Percentiles rank a stretch among this genome's conserved stretches.
Evolutionary conservation across 1,139 yeast genomes (phyloP).

Genomic region (Yamadazyma mexicana): DNA sequence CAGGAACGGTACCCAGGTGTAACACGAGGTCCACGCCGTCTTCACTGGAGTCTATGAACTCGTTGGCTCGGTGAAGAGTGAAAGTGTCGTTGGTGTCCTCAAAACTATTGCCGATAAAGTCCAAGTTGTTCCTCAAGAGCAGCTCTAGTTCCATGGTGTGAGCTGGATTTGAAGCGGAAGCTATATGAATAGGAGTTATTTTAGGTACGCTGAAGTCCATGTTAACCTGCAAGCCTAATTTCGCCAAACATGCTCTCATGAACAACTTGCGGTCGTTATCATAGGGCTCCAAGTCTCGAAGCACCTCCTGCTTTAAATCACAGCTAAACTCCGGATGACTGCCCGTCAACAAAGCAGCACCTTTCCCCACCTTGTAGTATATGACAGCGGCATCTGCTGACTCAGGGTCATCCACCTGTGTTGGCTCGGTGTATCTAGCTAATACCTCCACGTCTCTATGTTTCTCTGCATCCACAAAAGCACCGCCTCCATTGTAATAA

Average conservation of each 20-base stretch:
- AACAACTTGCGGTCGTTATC: slow-evolving; percentile 57
- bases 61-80: slow-evolving; percentile 32
- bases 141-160: slow-evolving; percentile 26
- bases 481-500: slow-evolving; percentile 88
- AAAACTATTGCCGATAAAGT: slow-evolving; percentile 43
- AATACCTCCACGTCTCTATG: slow-evolving; percentile 63
- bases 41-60: slow-evolving; percentile 16
- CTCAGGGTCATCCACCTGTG: slow-evolving; percentile 41
- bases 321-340: slow-evolving; percentile 88
- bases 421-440: slow-evolving; percentile 56
- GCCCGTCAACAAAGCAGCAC: slow-evolving; percentile 77
- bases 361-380: slow-evolving; percentile 67
- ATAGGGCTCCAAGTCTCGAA: slow-evolving; percentile 18
- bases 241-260: slow-evolving; percentile 52
- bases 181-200: slow-evolving; percentile 61
- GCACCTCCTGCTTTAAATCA: slow-evolving; percentile 22
- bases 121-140: slow-evolving; percentile 37
- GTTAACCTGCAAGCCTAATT: slow-evolving; percentile 69
- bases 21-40: slow-evolving; percentile 45
- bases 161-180: slow-evolving; percentile 30
- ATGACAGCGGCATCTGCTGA: slow-evolving; percentile 61
- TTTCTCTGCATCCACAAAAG: slow-evolving; percentile 72
- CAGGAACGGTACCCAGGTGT: slow-evolving; percentile 32
- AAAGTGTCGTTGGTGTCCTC: slow-evolving; percentile 58
- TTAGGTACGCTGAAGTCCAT: slow-evolving; percentile 56